phyloP scores from a whole-genome alignment of 2,329 filamentous ascomycete genomes.

The Dryadomyces quercivorus region DNA sequence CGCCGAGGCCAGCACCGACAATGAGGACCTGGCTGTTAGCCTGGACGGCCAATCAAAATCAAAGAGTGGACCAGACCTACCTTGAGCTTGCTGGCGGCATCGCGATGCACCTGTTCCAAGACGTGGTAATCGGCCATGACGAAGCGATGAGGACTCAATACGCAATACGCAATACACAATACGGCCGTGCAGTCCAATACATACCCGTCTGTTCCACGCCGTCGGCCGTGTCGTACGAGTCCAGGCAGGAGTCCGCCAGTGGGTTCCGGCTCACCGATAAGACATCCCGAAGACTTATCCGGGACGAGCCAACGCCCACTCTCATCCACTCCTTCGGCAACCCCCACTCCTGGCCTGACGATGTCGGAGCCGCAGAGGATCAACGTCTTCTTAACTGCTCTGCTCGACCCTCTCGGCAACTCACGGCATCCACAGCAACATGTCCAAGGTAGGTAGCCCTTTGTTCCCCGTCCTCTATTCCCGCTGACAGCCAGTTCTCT shows the following conservation, averaged over 20 bases:
- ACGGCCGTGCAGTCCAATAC: neutral
- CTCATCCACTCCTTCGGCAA: neutral
- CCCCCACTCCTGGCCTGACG: neutral
- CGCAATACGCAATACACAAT: neutral
- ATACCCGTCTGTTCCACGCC: neutral
- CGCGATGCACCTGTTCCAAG: neutral
- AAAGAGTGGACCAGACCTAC: neutral
- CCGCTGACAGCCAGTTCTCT: conserved; percentile 9
- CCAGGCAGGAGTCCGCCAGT: neutral
- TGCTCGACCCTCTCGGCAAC: too few species aligned
- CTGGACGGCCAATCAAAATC: too few species aligned
- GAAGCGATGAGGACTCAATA: neutral
- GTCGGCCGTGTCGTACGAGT: neutral
- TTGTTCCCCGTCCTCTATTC: too few species aligned
- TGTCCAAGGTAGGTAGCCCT: conserved; percentile 1
- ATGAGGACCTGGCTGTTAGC: conserved; percentile 8
- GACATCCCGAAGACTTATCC: neutral
- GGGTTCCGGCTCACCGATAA: neutral
- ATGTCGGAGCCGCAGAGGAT: neutral
- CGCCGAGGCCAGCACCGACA: conserved; percentile 20
- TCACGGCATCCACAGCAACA: neutral
- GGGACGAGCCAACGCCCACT: neutral
- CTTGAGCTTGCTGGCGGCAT: conserved; percentile 2
- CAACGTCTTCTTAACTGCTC: neutral
- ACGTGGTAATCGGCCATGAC: neutral